phyloP scores from a whole-genome alignment of 371 early-diverging fungal species.

The Mucor irregularis region DNA sequence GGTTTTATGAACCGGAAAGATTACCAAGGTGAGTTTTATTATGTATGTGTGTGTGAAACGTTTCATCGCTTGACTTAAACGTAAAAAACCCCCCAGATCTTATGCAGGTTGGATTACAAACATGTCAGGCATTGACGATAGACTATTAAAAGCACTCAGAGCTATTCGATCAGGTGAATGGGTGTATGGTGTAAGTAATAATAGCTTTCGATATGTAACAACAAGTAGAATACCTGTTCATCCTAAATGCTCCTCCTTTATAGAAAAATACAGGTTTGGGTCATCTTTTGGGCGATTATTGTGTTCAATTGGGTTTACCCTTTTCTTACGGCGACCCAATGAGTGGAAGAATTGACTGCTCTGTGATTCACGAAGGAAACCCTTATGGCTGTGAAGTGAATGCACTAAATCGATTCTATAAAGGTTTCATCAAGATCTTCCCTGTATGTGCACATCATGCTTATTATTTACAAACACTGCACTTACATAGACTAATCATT shows the following conservation, averaged over 20 bases:
- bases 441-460: conserved; percentile 24
- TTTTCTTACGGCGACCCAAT: conserved; percentile 37
- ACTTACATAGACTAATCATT: neutral
- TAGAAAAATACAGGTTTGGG: conserved; percentile 42
- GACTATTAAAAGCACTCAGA: conserved; percentile 49
- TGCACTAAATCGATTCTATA: conserved; percentile 37
- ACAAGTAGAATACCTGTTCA: too few species aligned
- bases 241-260: neutral
- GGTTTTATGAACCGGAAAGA: conserved; percentile 59
- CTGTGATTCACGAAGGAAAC: conserved; percentile 44
- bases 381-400: conserved; percentile 45
- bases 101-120: conserved; percentile 66
- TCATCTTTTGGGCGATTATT: conserved; percentile 37
- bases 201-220: too few species aligned
- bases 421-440: conserved; percentile 49
- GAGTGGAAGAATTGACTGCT: conserved; percentile 46
- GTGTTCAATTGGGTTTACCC: conserved; percentile 40
- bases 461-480: neutral
- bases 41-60: neutral
- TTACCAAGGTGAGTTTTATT: conserved; percentile 48
- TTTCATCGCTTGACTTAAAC: neutral
- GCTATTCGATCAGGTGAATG: conserved; percentile 44
- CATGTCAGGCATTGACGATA: conserved; percentile 63
- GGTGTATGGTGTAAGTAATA: conserved; percentile 47
- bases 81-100: too few species aligned